These are phyloP conservation scores for Patellaria atrata DNA, from an alignment of 495 filamentous ascomycete genomes.

Conservation along the genomic window DNA sequence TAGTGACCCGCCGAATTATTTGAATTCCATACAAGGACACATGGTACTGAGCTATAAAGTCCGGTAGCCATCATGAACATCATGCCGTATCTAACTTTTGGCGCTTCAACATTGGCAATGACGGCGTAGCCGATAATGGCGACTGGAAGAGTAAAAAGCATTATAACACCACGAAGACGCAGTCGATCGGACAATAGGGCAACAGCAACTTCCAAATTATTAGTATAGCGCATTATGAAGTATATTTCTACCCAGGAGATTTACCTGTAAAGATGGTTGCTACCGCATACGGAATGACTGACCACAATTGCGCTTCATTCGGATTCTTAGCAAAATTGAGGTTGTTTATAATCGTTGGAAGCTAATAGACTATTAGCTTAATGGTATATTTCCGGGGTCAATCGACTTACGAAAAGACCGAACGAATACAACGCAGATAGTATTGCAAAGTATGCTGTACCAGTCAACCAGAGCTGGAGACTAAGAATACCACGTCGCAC, in stretches of 20 bases:
- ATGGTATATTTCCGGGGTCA: background rate
- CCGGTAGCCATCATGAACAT: slow-evolving; percentile 19
- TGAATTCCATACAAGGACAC: slow-evolving; percentile 15
- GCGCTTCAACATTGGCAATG: slow-evolving; percentile 3
- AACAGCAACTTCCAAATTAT: too few species aligned
- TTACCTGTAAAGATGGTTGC: slow-evolving; percentile 13
- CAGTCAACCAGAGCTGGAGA: slow-evolving; percentile 31
- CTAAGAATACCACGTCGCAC: slow-evolving; percentile 15
- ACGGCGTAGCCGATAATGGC: slow-evolving; percentile 18
- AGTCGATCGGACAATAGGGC: slow-evolving; percentile 35
- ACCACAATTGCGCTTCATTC: slow-evolving; percentile 17
- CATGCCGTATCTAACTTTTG: slow-evolving; percentile 17
- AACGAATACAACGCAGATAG: slow-evolving; percentile 17
- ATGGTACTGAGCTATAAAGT: slow-evolving; percentile 13
- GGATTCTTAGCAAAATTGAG: slow-evolving; percentile 21
- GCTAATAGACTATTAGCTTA: background rate
- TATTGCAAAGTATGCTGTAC: slow-evolving; percentile 21
- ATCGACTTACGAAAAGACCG: slow-evolving; percentile 17
- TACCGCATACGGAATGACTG: slow-evolving; percentile 18
- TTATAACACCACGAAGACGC: slow-evolving; percentile 27
- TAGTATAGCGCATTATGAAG: background rate
- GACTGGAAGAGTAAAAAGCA: slow-evolving; percentile 16
- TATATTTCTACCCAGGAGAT: background rate
- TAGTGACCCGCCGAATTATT: slow-evolving; percentile 19
- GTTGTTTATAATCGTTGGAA: slow-evolving; percentile 18